phyloP scores from a whole-genome alignment of 176 grass and related monocot species.

The Sorghum bicolor region DNA sequence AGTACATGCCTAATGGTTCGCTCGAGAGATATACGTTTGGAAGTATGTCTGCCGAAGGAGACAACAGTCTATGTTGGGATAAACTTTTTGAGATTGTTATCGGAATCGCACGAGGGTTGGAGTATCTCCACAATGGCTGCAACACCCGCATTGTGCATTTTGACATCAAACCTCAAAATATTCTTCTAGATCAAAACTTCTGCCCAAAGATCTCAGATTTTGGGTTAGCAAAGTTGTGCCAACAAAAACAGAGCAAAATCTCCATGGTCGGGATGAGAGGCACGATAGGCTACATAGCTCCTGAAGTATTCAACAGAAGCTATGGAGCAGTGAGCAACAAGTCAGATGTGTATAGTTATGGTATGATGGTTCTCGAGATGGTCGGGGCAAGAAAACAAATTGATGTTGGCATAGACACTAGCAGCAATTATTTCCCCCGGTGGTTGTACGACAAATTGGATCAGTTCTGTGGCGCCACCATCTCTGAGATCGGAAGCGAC shows the following conservation, averaged over 20 bases:
- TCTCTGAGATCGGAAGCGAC: neutral
- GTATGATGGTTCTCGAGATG: conserved; percentile 29
- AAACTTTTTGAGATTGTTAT: neutral
- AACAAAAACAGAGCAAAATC: conserved; percentile 20
- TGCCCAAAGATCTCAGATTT: conserved; percentile 31
- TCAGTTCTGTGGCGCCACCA: neutral
- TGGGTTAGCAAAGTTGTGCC: neutral
- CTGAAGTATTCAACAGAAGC: conserved; percentile 30
- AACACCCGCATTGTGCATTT: neutral
- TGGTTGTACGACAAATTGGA: neutral
- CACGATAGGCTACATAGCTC: conserved; percentile 31
- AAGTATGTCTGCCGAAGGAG: neutral
- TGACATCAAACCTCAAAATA: conserved; percentile 11
- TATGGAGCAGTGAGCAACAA: conserved; percentile 25
- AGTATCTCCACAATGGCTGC: neutral
- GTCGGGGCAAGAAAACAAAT: conserved; percentile 13
- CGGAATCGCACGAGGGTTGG: neutral
- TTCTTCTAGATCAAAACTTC: conserved; percentile 8
- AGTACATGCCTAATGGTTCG: conserved; percentile 41
- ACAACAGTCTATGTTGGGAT: neutral
- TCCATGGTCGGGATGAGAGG: conserved; percentile 10
- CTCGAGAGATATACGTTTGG: conserved; percentile 23
- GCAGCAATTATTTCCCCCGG: neutral
- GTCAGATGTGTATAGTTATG: conserved; percentile 11
- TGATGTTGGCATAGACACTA: neutral